Base-by-base conservation (phyloP, 140 eudicot species). In the Flaveria floridana region DNA sequence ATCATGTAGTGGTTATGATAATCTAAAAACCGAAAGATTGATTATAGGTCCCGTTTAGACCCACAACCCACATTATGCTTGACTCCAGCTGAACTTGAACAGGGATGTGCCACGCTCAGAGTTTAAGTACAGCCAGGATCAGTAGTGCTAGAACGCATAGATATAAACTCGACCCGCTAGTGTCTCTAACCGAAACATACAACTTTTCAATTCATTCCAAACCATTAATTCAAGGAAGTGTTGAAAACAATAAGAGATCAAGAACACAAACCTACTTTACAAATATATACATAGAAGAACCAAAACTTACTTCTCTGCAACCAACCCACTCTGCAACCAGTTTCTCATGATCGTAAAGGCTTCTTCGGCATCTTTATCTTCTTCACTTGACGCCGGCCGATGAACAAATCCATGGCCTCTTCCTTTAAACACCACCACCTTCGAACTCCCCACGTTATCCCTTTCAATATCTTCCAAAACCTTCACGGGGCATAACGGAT, bases 351-450 rank as follows among this genome's bases (percentile, higher is more conserved):
- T 78, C 73, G 23, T 13, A 68, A 91, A 91, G 44, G 96, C 97
- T 21, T 85, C 76, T 59, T 91, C 97, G 5, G 97, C 97, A 79
- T 91, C 96, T 44, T 57, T 81, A 82, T 91, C 97, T 57, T 91
- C 97, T 75, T 91, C 97, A 0, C 80, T 76, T 18, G 95, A 76
- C 20, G 78, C 70, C 0, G 97, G 98, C 23, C 95, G 74, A 73
- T 92, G 96, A 20, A 84, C 95, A 71, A 89, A 92, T 0, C 92
- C 96, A 72, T 92, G 96, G 13, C 98, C 95, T 75, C 96, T 86
- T 16, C 96, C 98, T 70, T 84, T 68, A 21, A 85, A 92, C 26
- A 92, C 82, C 74, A 86, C 82, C 75, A 84, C 85, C 78, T 57
- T 82, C 0, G 87, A 85, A 13, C 81, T 85, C 14, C 78, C 76